Evolutionary conservation across 169 alveolate species (phyloP).

Genomic region (Miamiensis avidus): DNA sequence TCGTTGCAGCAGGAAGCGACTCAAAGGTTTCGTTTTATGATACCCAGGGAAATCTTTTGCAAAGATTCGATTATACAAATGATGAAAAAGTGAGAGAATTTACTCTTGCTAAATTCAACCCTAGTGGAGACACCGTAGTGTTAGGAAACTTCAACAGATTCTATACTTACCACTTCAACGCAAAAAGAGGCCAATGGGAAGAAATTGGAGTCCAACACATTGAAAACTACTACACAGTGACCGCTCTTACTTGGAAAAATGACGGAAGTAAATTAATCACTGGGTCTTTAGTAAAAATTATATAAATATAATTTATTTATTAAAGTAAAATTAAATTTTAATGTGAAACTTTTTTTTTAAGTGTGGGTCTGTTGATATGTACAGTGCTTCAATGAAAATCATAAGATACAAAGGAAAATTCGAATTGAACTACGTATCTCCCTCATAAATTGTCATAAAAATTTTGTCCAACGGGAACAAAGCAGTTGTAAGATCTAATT

Average conservation of each 20-base stretch:
- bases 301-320: too few species aligned
- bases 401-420: constrained; percentile 87
- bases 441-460: constrained; percentile 88
- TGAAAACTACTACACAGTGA: constrained; percentile 83
- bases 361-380: constrained; percentile 91
- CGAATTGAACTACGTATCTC: constrained; percentile 91
- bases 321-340: too few species aligned
- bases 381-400: constrained; percentile 84
- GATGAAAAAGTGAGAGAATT: constrained; percentile 90
- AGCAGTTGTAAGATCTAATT: constrained; percentile 85
- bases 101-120: constrained; percentile 81
- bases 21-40: constrained; percentile 87
- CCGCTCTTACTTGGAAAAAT: constrained; percentile 89
- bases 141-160: constrained; percentile 90
- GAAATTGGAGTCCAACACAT: constrained; percentile 83
- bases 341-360: too few species aligned
- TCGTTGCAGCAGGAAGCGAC: constrained; percentile 93
- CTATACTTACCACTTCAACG: constrained; percentile 79
- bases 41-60: constrained; percentile 78
- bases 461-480: constrained; percentile 77
- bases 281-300: constrained; percentile 72
- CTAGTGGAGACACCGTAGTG: constrained; percentile 91
- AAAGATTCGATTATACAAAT: constrained; percentile 85
- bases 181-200: constrained; percentile 83
- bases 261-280: constrained; percentile 87